These are phyloP conservation scores for Aspergillus neoniger DNA, from an alignment of 2,329 filamentous ascomycete genomes.

Conservation along the genomic window DNA sequence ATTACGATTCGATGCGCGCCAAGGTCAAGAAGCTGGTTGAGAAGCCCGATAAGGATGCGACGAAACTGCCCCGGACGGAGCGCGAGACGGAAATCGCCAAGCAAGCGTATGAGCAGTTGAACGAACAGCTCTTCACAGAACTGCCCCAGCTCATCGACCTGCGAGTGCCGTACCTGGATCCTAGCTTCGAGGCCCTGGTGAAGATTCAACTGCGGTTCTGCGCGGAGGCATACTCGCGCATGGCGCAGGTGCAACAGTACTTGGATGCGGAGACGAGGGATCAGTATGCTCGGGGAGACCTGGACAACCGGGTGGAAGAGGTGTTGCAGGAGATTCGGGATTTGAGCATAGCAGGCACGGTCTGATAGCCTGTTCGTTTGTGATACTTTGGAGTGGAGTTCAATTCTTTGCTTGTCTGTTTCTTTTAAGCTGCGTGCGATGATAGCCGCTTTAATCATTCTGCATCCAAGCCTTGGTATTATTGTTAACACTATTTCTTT, in stretches of 20 bases:
- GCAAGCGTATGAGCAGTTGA: slow-evolving; percentile 90
- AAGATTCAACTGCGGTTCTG: slow-evolving; percentile 99
- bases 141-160: slow-evolving; percentile 95
- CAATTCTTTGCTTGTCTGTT: slow-evolving; percentile 17
- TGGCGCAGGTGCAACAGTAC: slow-evolving; percentile 99
- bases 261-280: slow-evolving; percentile 93
- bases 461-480: background rate
- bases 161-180: slow-evolving; percentile 94
- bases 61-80: slow-evolving; percentile 91
- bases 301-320: slow-evolving; percentile 90
- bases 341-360: slow-evolving; percentile 83
- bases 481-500: background rate
- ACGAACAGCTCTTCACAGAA: slow-evolving; percentile 92
- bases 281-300: slow-evolving; percentile 88
- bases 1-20: slow-evolving; percentile 93
- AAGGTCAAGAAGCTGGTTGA: slow-evolving; percentile 97
- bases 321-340: slow-evolving; percentile 96
- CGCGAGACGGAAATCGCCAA: slow-evolving; percentile 96
- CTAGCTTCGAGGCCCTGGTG: slow-evolving; percentile 94
- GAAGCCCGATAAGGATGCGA: slow-evolving; percentile 98
- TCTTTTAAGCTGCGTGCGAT: background rate
- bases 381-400: slow-evolving; percentile 8
- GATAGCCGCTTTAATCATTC: background rate
- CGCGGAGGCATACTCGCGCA: slow-evolving; percentile 92
- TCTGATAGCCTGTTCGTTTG: slow-evolving; percentile 40